Conservation (phyloP, 129 eudicot species). For the Artemisia tridentata region DNA sequence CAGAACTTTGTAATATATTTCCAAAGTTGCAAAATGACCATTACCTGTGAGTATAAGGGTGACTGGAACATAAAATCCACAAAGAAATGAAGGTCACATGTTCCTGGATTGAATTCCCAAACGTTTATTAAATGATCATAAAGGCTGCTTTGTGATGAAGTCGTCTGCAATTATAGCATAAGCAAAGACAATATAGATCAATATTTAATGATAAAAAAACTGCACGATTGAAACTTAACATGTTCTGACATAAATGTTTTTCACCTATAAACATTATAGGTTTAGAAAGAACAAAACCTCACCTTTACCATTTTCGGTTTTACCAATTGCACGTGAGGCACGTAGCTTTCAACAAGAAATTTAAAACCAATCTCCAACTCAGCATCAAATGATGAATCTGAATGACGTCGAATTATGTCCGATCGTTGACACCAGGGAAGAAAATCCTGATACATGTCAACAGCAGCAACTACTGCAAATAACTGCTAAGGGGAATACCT, state of each 20-base stretch:
- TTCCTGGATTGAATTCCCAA: conserved; percentile 96
- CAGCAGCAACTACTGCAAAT: conserved; percentile 93
- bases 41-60: conserved; percentile 90
- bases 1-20: neutral
- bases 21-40: conserved; percentile 4
- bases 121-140: conserved; percentile 94
- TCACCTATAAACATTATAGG: neutral
- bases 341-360: conserved; percentile 86
- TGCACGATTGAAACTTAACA: neutral
- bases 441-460: conserved; percentile 90
- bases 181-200: conserved; percentile 6
- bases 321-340: conserved; percentile 72
- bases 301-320: conserved; percentile 81
- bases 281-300: neutral
- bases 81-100: conserved; percentile 77
- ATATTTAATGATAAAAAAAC: neutral
- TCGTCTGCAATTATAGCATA: conserved; percentile 51
- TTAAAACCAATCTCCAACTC: conserved; percentile 95
- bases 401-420: conserved; percentile 62
- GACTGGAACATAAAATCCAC: conserved; percentile 96
- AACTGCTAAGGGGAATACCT: conserved; percentile 93
- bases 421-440: conserved; percentile 98
- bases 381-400: conserved; percentile 89
- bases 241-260: neutral
- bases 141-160: conserved; percentile 74